Evolutionary conservation across 108 stramenopile genomes (phyloP).

Genomic region (Cylindrotheca closterium): DNA sequence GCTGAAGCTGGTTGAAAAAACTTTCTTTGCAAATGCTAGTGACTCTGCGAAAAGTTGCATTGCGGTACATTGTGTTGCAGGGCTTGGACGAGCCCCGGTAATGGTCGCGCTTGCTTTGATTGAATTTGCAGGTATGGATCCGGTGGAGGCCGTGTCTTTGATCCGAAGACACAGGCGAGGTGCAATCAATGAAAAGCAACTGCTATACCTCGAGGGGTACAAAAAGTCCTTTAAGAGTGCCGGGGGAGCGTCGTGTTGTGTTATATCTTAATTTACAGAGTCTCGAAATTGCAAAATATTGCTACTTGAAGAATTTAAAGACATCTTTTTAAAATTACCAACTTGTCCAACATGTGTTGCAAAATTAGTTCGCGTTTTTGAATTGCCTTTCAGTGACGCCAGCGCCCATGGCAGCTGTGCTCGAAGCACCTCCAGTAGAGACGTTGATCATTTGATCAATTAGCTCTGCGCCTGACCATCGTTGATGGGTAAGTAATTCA

Average conservation of each 20-base stretch:
- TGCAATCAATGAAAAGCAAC: conserved; percentile 95
- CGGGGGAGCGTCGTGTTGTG: too few relatives aligned
- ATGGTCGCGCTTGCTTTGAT: conserved; percentile 97
- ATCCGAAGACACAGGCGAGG: conserved; percentile 89
- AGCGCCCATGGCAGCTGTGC: conserved; percentile 92
- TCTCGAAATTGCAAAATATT: too few relatives aligned
- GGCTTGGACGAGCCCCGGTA: conserved; percentile 96
- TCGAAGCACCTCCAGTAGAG: conserved; percentile 86
- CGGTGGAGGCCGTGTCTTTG: conserved; percentile 90
- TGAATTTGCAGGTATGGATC: conserved; percentile 90
- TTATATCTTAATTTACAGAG: too few relatives aligned
- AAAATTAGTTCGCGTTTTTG: too few relatives aligned
- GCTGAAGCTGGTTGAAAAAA: conserved; percentile 83
- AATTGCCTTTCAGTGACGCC: conserved; percentile 92
- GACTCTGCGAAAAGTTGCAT: conserved; percentile 44
- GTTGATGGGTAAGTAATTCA: conserved; percentile 92
- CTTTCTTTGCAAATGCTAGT: conserved; percentile 47
- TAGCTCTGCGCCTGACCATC: conserved; percentile 95
- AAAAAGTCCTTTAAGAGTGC: conserved; percentile 46
- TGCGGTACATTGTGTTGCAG: conserved; percentile 99
- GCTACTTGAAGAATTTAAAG: too few relatives aligned
- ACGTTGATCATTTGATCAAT: conserved; percentile 91
- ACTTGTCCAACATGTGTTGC: too few relatives aligned
- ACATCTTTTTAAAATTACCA: too few relatives aligned
- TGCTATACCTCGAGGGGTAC: conserved; percentile 93